phyloP scores from a whole-genome alignment of 306 rosid genomes.

The Quercus ilex region DNA sequence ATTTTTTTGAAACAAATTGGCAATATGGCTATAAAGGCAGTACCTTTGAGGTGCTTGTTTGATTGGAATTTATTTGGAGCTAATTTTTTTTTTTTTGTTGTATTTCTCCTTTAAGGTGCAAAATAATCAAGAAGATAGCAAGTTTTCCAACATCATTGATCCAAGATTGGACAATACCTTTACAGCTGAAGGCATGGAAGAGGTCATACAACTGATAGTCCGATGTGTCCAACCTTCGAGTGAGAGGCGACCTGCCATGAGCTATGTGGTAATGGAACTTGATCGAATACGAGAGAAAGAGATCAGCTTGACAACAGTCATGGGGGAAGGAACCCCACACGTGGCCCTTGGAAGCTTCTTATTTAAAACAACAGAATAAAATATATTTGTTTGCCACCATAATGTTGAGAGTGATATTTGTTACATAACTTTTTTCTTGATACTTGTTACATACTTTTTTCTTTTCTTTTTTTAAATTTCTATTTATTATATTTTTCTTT shows the following conservation, averaged over 20 bases:
- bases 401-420: constrained; percentile 36
- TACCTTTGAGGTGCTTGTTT: not conserved
- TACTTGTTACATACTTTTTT: constrained; percentile 42
- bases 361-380: constrained; percentile 47
- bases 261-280: constrained; percentile 70
- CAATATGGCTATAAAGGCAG: not conserved
- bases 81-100: not conserved
- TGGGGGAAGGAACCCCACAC: constrained; percentile 82
- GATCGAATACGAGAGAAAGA: constrained; percentile 76
- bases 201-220: constrained; percentile 46
- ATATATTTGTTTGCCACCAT: constrained; percentile 19
- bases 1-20: not conserved
- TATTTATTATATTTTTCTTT: not conserved
- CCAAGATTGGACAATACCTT: constrained; percentile 61
- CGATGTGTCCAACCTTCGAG: constrained; percentile 58
- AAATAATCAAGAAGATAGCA: constrained; percentile 35
- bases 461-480: not conserved
- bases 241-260: constrained; percentile 75
- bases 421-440: constrained; percentile 46
- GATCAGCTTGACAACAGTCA: constrained; percentile 70
- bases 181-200: constrained; percentile 76
- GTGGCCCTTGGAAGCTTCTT: constrained; percentile 77
- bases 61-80: not conserved
- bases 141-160: constrained; percentile 45
- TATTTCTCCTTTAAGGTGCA: constrained; percentile 38